These are phyloP conservation scores for Zymoseptoria passerinii DNA, from an alignment of 2,329 filamentous ascomycete genomes.

Conservation along the genomic window DNA sequence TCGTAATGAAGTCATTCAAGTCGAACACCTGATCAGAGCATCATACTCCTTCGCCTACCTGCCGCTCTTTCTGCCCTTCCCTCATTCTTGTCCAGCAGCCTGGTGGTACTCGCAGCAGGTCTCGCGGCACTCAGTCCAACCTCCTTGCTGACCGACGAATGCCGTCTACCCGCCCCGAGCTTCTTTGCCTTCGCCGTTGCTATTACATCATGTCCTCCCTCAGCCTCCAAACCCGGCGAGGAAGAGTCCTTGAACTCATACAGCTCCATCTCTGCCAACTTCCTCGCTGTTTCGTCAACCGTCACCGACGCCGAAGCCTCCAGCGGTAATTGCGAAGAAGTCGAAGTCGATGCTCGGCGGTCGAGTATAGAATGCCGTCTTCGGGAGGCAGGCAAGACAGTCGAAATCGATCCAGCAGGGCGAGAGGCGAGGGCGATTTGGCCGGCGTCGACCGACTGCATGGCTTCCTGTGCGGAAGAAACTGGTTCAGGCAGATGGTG, in stretches of 20 bases:
- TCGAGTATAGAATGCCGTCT: not conserved
- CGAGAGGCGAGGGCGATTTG: not conserved
- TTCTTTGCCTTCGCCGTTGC: conserved; percentile 1
- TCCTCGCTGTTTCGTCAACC: conserved; percentile 17
- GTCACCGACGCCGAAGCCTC: conserved; percentile 1
- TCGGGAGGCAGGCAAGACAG: not conserved
- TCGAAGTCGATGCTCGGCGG: not conserved
- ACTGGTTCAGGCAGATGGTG: not conserved
- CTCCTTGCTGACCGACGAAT: not conserved
- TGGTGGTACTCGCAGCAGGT: not conserved
- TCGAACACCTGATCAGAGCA: conserved; percentile 17
- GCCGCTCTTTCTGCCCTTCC: conserved; percentile 26
- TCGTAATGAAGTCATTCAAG: not conserved
- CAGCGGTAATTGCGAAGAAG: not conserved
- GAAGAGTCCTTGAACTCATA: conserved; percentile 30
- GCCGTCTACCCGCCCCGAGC: conserved; percentile 2
- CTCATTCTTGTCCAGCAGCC: not conserved
- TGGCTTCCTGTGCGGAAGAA: not conserved
- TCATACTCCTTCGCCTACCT: conserved; percentile 30
- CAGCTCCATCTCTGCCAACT: conserved; percentile 25
- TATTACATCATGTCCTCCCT: not conserved
- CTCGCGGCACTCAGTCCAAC: not conserved
- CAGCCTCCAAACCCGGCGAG: conserved; percentile 11
- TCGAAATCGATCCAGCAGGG: not conserved
- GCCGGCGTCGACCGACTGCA: not conserved